Evolutionary conservation across 73 alveolate species (phyloP), one percentile per base, ranked within the genome.

Genomic region (Paramecium sonneborni): DNA sequence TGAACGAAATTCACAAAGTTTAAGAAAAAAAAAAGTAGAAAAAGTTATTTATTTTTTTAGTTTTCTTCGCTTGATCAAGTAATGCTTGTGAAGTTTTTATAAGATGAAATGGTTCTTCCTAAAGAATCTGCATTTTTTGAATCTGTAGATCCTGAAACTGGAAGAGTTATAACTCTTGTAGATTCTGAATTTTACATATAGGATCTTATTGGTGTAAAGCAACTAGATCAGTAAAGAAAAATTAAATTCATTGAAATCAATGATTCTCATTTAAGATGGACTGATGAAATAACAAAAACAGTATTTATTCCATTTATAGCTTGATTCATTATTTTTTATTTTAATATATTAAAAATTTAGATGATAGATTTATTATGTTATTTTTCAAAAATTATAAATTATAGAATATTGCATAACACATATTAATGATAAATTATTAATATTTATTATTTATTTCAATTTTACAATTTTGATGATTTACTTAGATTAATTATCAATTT

Each of bases 71-170:
- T 95, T 35, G 96, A 95, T 57, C 82, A 91, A 86, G 95, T 95
- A 15, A 95, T 97, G 93, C 94, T 95, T 69, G 93, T 92, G 14
- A 96, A 76, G 93, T 96, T 94, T 92, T 84, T 91, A 85, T 76
- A 96, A 74, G 99, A 96, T 93, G 89, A 96, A 15, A 95, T 97
- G 97, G 91, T 96, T 32, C 85, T 95, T 37, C 99, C 99, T 0
- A 92, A 91, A 79, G 97, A 95, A 72, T 86, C 99, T 20, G 98
- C 98, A 11, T 92, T 93, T 95, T 96, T 97, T 93, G 55, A 90
- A 52, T 93, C 95, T 52, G 79, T 92, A 15, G 96, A 97, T 92
- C 95, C 97, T 38, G 95, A 96, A 46, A 34, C 55, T 34, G 96
- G 92, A 39, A 58, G 93, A 35, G 58, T 97, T 41, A 67, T 94